Evolutionary conservation across 345 rosid genomes (phyloP).

Genomic region (Raphanus sativus): DNA sequence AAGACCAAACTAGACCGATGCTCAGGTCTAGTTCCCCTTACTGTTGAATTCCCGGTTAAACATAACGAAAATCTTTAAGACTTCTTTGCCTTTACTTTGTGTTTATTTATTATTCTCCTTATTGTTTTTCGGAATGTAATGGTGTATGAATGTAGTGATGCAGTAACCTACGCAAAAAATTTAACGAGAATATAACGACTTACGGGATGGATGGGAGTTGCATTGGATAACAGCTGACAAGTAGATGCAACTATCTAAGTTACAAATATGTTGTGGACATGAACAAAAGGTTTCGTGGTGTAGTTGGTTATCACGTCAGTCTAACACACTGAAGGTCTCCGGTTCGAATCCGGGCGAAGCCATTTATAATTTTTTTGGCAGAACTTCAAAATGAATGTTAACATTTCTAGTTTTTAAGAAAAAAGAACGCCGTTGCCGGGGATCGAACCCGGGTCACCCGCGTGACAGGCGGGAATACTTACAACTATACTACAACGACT

Average conservation of each 20-base stretch:
- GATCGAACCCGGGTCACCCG: conserved; percentile 96
- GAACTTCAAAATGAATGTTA: background rate
- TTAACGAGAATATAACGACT: background rate
- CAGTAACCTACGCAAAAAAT: background rate
- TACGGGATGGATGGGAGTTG: background rate
- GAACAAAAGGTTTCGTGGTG: conserved; percentile 75
- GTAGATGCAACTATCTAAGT: no score
- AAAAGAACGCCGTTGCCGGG: conserved; percentile 75
- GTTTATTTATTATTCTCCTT: background rate
- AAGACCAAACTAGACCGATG: background rate
- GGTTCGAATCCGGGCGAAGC: conserved; percentile 87
- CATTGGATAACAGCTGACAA: no score
- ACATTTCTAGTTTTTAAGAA: background rate
- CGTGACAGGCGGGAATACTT: conserved; percentile 95
- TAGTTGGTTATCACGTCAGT: conserved; percentile 99
- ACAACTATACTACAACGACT: conserved; percentile 96
- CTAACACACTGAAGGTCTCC: conserved; percentile 99
- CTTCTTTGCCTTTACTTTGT: background rate
- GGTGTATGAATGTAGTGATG: background rate
- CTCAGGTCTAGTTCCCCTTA: background rate
- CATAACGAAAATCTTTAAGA: background rate
- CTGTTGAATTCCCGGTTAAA: background rate
- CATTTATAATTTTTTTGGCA: background rate
- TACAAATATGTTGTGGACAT: no score
- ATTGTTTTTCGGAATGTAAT: background rate